A percentile compares a stretch with the other conserved stretches of the same genome.
Conservation (phyloP, 495 filamentous ascomycete species). For the Monascus purpureus region DNA sequence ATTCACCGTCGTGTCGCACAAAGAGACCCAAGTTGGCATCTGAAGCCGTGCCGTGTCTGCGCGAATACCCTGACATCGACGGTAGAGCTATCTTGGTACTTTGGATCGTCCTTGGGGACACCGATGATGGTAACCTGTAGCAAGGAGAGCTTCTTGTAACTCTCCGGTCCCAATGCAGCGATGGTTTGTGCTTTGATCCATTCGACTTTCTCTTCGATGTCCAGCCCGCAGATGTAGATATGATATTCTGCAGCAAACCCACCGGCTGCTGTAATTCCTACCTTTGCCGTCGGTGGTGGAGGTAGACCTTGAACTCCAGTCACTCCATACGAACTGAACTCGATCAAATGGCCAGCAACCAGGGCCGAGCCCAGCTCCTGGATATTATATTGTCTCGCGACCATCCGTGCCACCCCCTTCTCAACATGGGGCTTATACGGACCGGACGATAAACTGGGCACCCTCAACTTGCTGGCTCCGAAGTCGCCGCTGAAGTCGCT, state of each 20-base stretch:
- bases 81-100: constrained; percentile 23
- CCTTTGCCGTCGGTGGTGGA: constrained; percentile 42
- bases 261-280: constrained; percentile 35
- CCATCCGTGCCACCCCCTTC: too few species aligned
- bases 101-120: constrained; percentile 12
- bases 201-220: constrained; percentile 30
- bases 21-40: constrained; percentile 43
- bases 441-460: too few species aligned
- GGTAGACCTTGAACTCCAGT: constrained; percentile 5
- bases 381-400: too few species aligned
- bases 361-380: too few species aligned
- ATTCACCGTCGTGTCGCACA: constrained; percentile 34
- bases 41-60: constrained; percentile 32
- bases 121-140: constrained; percentile 25
- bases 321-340: too few species aligned
- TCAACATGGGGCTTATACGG: too few species aligned
- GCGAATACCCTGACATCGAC: constrained; percentile 24
- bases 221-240: constrained; percentile 29
- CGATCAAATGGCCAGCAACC: too few species aligned
- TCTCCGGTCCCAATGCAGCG: constrained; percentile 5
- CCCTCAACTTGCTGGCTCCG: too few species aligned
- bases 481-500: too few species aligned
- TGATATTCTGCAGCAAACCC: constrained; percentile 34
- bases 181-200: constrained; percentile 24
- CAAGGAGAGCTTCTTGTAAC: constrained; percentile 11